Evolutionary conservation across 352 stramenopile species (phyloP).

Genomic region (Peronospora destructor): DNA sequence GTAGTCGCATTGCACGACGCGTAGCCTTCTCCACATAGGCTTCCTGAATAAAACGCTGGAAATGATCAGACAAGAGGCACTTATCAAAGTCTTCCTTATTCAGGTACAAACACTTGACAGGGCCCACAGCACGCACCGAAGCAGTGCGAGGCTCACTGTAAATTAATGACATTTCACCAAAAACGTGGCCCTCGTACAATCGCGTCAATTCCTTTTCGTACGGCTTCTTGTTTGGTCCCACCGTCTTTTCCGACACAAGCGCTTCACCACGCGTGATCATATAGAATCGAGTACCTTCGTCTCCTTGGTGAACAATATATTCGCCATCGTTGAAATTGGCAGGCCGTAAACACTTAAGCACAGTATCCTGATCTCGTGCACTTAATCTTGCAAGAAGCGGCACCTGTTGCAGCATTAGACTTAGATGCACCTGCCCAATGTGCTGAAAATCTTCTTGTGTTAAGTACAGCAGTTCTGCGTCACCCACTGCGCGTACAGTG

Average conservation of each 20-base stretch:
- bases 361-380: conserved; percentile 69
- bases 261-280: conserved; percentile 86
- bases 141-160: conserved; percentile 83
- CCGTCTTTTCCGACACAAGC: conserved; percentile 67
- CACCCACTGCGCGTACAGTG: conserved; percentile 66
- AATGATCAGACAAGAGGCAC: conserved; percentile 72
- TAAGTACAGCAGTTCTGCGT: conserved; percentile 78
- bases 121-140: conserved; percentile 66
- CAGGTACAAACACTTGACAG: conserved; percentile 82
- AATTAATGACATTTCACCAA: conserved; percentile 85
- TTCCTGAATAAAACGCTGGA: conserved; percentile 83
- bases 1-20: conserved; percentile 69
- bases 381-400: conserved; percentile 65
- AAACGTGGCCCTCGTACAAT: conserved; percentile 84
- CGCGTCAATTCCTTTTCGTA: conserved; percentile 75
- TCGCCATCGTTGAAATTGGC: conserved; percentile 82
- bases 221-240: conserved; percentile 30
- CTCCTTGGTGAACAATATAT: conserved; percentile 86
- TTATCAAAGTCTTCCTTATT: conserved; percentile 86
- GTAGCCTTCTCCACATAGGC: conserved; percentile 83
- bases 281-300: conserved; percentile 84
- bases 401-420: conserved; percentile 84
- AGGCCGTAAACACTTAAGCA: conserved; percentile 73
- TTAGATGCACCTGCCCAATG: conserved; percentile 81
- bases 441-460: conserved; percentile 85